Evolutionary conservation across 1,284 basidiomycete genomes (phyloP), one percentile per base, ranked within the genome.

Genomic region (Leccinum subfulvum): DNA sequence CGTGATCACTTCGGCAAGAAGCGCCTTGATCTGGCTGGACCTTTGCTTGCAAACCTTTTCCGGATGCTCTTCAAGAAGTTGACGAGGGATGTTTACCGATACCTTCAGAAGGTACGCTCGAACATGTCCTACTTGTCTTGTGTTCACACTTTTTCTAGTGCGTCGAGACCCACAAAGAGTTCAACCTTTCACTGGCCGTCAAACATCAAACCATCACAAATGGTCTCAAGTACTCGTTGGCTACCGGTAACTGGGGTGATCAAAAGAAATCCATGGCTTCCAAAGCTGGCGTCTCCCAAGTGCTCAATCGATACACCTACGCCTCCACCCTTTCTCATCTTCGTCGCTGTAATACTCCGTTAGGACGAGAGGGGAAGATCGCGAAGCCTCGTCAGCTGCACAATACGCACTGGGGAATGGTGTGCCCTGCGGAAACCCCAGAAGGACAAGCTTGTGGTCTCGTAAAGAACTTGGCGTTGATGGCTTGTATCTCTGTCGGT

Each of bases 321-420:
- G 96, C 97, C 0, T 99, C 97, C 4, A 99, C 97, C 0, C 81
- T 99, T 16, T 99, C 97, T 3, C 97, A 99, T 82, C 80, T 99
- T 73, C 95, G 97, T 72, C 92, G 97, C 35, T 97, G 95, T 75
- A 99, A 99, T 77, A 99, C 97, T 0, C 97, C 97, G 3, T 89
- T 99, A 59, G 97, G 97, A 62, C 90, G 97, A 68, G 97, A 99
- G 76, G 96, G 96, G 66, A 99, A 99, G 82, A 99, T 99, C 63
- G 97, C 97, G 59, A 99, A 99, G 77, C 97, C 97, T 59, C 97
- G 97, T 73, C 97, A 99, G 74, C 82, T 99, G 62, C 97, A 99
- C 79, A 99, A 99, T 75, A 98, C 97, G 2, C 97, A 99, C 75
- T 99, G 97, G 97, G 97, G 97, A 54, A 98, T 99, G 95, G 97